Base-by-base conservation (phyloP, 805 yeast genomes). In the Candida easanensis region DNA sequence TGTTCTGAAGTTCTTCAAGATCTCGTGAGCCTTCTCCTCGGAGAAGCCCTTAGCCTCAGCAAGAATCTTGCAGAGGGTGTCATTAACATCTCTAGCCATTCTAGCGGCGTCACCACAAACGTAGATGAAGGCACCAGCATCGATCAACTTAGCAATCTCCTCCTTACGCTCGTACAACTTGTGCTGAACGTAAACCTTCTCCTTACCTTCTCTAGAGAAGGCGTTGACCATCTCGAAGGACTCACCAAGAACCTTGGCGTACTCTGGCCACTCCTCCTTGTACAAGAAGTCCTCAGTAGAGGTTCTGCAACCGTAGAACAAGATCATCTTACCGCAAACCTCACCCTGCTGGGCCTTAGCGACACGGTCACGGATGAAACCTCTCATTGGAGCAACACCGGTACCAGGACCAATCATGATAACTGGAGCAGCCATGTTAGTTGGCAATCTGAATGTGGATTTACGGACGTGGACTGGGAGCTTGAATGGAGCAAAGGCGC, bases 371-470 rank as follows among this genome's bases (percentile, higher is more conserved):
- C 95, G 82, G 28, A 91, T 66, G 54, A 91, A 91, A 4, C 96
- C 99, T 70, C 99, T 82, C 73, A 93, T 88, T 49, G 99, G 99
- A 9, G 99, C 98, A 39, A 91, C 91, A 64, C 99, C 99, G 3
- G 99, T 93, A 52, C 99, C 99, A 36, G 99, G 98, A 22, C 99
- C 99, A 58, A 91, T 76, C 84, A 90, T 79, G 56, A 91, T 88
- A 18, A 91, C 75, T 15, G 98, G 97, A 25, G 82, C 79, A 3
- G 77, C 65, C 25, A 95, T 84, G 60, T 88, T 87, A 7, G 89
- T 74, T 17, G 99, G 99, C 51, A 93, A 74, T 71, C 89, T 90
- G 74, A 91, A 93, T 44, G 91, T 85, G 6, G 98, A 90, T 66
- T 93, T 88, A 68, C 98, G 87, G 36, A 93, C 84, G 62, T 90